These are phyloP conservation scores for Penicillium angulare DNA, from an alignment of 495 filamentous ascomycete species.

Conservation along the genomic window DNA sequence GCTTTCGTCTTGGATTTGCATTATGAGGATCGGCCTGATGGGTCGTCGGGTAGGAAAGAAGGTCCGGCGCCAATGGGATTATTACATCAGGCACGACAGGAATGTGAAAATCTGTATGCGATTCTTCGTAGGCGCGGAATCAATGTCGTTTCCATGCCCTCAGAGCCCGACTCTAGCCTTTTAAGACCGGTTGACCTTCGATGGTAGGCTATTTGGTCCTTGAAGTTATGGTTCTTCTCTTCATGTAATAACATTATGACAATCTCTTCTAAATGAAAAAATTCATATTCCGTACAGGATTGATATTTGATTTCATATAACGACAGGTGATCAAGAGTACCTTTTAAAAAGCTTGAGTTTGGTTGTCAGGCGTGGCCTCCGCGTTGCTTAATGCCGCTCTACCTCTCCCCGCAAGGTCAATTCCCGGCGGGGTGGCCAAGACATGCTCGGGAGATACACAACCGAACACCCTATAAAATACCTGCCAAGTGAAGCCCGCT, in stretches of 20 bases:
- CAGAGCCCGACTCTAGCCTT: neutral
- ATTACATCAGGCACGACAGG: constrained; percentile 12
- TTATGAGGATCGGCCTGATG: neutral
- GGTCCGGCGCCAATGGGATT: constrained; percentile 5
- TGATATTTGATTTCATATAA: too few species aligned
- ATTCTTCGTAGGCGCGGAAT: constrained; percentile 13
- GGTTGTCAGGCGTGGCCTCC: too few species aligned
- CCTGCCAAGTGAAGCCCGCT: constrained; percentile 1
- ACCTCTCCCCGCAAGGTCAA: too few species aligned
- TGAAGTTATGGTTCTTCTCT: too few species aligned
- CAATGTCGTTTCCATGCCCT: constrained; percentile 2
- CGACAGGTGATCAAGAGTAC: too few species aligned
- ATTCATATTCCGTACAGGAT: too few species aligned
- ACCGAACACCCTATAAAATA: neutral
- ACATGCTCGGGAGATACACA: constrained; percentile 10
- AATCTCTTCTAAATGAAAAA: constrained; percentile 1
- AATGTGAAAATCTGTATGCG: constrained; percentile 16
- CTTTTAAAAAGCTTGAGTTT: too few species aligned
- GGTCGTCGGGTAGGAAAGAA: neutral
- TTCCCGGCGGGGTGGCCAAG: too few species aligned
- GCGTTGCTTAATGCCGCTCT: too few species aligned
- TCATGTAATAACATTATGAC: too few species aligned
- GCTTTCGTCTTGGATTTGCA: constrained; percentile 23
- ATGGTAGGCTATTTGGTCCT: too few species aligned
- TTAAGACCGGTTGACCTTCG: neutral